These are phyloP conservation scores for Aspergillus bombycis DNA, from an alignment of 2,329 filamentous ascomycete species.

Conservation along the genomic window DNA sequence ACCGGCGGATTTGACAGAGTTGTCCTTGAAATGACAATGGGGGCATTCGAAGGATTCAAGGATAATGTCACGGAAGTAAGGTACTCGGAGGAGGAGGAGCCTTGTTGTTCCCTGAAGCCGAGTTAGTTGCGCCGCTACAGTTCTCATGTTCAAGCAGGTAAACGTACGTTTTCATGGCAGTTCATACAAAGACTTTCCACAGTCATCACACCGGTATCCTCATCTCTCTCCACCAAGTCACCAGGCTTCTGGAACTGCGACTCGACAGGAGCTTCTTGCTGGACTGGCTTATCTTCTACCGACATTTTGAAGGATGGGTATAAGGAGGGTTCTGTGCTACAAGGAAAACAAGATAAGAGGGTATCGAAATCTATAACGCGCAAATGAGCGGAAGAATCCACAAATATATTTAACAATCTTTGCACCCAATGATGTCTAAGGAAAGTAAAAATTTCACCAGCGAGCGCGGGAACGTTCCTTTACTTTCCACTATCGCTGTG, in stretches of 20 bases:
- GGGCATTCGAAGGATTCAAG: constrained; percentile 96
- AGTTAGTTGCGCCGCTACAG: constrained; percentile 16
- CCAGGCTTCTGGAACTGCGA: constrained; percentile 44
- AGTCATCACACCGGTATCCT: constrained; percentile 48
- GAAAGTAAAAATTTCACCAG: constrained; percentile 25
- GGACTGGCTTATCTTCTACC: constrained; percentile 22
- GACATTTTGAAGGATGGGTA: constrained; percentile 29
- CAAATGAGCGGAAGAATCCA: neutral
- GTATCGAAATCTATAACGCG: neutral
- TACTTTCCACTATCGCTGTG: constrained; percentile 25
- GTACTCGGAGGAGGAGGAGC: constrained; percentile 87
- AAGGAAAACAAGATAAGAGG: constrained; percentile 8
- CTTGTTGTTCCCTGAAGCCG: constrained; percentile 73
- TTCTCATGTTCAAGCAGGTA: neutral
- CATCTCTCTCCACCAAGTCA: constrained; percentile 42
- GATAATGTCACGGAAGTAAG: constrained; percentile 96
- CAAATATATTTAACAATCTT: neutral
- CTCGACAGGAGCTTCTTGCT: constrained; percentile 24
- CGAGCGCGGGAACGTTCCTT: constrained; percentile 37
- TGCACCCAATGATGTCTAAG: constrained; percentile 1
- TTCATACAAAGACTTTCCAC: constrained; percentile 83
- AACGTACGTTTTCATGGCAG: constrained; percentile 77
- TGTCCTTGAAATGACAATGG: constrained; percentile 86
- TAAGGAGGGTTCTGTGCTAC: neutral
- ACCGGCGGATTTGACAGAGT: constrained; percentile 90